A percentile compares a stretch with the other conserved stretches of the same genome.
phyloP scores from a whole-genome alignment of 2,329 filamentous ascomycete genomes.

The Sporothrix mexicana region DNA sequence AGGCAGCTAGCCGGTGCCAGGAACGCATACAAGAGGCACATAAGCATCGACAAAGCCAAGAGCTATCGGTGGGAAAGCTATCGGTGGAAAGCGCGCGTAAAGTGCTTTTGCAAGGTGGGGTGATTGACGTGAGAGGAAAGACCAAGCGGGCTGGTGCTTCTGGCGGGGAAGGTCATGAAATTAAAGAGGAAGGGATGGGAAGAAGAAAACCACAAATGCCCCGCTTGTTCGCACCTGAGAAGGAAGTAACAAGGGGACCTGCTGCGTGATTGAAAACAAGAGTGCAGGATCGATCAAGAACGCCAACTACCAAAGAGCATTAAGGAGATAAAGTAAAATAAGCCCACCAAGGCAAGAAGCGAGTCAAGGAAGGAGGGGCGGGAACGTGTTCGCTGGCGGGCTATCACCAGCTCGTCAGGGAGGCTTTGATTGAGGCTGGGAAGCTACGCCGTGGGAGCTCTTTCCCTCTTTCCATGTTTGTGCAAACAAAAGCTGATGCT shows the following conservation, averaged over 20 bases:
- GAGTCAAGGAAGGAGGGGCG: background rate
- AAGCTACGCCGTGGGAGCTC: slow-evolving; percentile 3
- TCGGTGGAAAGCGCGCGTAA: slow-evolving; percentile 1
- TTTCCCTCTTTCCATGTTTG: background rate
- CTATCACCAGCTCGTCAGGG: background rate
- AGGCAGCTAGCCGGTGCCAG: background rate
- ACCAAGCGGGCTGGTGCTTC: background rate
- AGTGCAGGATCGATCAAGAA: slow-evolving; percentile 24
- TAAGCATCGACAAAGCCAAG: background rate
- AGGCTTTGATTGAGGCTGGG: background rate
- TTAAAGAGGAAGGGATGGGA: background rate
- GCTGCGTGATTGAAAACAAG: background rate
- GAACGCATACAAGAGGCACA: background rate
- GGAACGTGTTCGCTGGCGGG: background rate
- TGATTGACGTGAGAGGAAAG: slow-evolving; percentile 17
- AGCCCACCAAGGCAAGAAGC: background rate
- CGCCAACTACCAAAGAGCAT: background rate
- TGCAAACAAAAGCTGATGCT: background rate
- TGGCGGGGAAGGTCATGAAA: background rate
- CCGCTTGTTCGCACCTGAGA: slow-evolving; percentile 8
- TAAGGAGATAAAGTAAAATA: background rate
- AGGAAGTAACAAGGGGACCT: slow-evolving; percentile 12
- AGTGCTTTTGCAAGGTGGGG: background rate
- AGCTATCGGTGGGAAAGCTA: background rate
- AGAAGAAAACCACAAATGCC: background rate